Base-by-base conservation (phyloP, 345 rosid species). In the Ceriops tagal region DNA sequence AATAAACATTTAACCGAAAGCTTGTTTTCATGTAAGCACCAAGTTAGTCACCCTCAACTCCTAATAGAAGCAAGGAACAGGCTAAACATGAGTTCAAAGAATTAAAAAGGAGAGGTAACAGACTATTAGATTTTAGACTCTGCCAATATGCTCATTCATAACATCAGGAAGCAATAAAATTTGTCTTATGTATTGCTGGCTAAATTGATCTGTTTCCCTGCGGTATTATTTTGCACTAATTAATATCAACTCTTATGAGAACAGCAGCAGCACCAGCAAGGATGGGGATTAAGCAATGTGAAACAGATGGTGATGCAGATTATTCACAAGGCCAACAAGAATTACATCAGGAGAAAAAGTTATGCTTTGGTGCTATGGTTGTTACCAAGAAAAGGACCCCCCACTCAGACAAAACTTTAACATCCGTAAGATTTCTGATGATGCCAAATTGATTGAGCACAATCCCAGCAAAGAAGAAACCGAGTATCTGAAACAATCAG, bases 371-470 rank as follows among this genome's bases (percentile, higher is more conserved):
- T 46, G 60, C 20, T 32, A 64, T 8, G 64, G 37, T 21, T 31
- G 88, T 88, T 70, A 91, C 98, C 97, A 93, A 75, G 77, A 93
- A 93, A 77, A 93, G 98, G 72, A 93, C 89, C 64, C 98, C 98
- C 98, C 98, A 93, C 68, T 93, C 98, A 15, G 98, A 93, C 34
- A 93, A 89, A 61, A 91, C 85, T 82, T 93, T 93, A 74, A 93
- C 92, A 83, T 93, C 98, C 27, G 91, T 86, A 47, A 93, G 85
- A 77, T 93, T 91, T 77, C 98, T 83, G 71, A 93, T 93, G 65
- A 91, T 64, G 61, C 92, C 96, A 86, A 93, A 84, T 61, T 91
- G 98, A 79, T 91, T 93, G 64, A 93, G 93, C 35, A 93, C 90
- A 71, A 93, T 67, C 58, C 98, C 97, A 53, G 98, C 96, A 83